Base-by-base conservation (phyloP, 495 filamentous ascomycete species). In the Trichocladium uniseriatum region DNA sequence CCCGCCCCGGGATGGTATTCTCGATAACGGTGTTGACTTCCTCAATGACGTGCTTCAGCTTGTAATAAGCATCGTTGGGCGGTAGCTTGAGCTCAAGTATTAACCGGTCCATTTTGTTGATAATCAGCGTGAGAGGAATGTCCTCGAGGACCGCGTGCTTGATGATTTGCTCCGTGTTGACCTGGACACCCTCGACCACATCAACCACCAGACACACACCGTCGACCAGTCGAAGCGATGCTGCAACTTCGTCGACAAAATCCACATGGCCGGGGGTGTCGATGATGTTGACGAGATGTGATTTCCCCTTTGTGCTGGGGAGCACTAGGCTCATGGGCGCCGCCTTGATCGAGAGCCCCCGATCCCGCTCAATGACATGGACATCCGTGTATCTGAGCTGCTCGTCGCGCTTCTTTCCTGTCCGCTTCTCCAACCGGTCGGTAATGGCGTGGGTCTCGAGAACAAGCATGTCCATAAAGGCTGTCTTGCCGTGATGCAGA, bases 181-280 rank as follows among this genome's bases (percentile, higher is more conserved):
- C 79, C 69, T 97, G 94, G 7, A 98, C 92, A 15, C 92, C 92
- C 63, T 98, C 92, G n/a, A 98, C 88, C 21, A 96, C 87, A 66
- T 98, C 92, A 16, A 98, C 89, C 16, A 98, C 86, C 36, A 98
- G 69, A 37, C 94, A 87, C 8, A 96, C 82, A 45, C 94, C 92
- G 60, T 98, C 92, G 22, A 83, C 90, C 34, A 98, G 69, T 15
- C 92, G 83, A 51, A 94, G 68, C 2, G 89, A 84, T 2, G 89
- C 81, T 6, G 92, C 91, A 9, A 98, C 86, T 64, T 98, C 92
- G 63, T 98, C 92, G 16, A 92, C 89, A 62, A 98, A 98, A 59
- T 97, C 95, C 57, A 96, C 94, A 68, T 98, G 92, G 6, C 92
- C 92, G 0, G 92, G 94, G 3, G 92, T 98, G 65, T 98, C 92